Base-by-base conservation (phyloP, 2,329 filamentous ascomycete species). In the Talaromyces sp. region DNA sequence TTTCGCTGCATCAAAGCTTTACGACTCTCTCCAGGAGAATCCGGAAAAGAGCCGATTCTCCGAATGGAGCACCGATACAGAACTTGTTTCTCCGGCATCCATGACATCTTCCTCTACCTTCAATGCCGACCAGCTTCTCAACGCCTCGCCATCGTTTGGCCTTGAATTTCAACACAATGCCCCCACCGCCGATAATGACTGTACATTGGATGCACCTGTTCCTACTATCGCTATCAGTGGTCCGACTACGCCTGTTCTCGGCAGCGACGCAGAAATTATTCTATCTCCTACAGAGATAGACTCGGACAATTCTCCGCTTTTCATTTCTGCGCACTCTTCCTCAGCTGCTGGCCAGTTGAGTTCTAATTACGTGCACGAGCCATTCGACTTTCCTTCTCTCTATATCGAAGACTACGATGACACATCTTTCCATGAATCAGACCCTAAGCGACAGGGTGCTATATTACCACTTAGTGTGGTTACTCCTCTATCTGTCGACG, bases 11-110 rank as follows among this genome's bases (percentile, higher is more conserved):
- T 76, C 76, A 16, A 28, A 25, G 11, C 18, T 62, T 21, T 63
- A 65, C 28, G 65, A 63, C 7, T 39, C 44, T n/a, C 61, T 64
- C 9, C 65, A 63, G 33, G 67, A 70, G 37, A 76, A 73, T 2
- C 67, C 68, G 5, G 71, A 75, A 55, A 69, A 66, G 59, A 78
- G 76, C 59, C 75, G 70, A 6, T 79, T 78, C 57, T 78, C 76
- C 0, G 73, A 76, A 67, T 78, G 74, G 72, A 77, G 74, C 59
- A 75, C 74, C 11, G 75, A 77, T 59, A 73, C 71, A 8, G 75
- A 77, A 11, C 64, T 71, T 23, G 62, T 70, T 35, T 75, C 75
- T 3, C 72, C 73, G 5, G 72, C 72, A 39, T 78, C 75, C 1
- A 75, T 76, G 70, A 70, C 67, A 42, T 76, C 76, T 11, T 67